Percentiles rank a stretch among this genome's conserved stretches.
Evolutionary conservation across 2,329 filamentous ascomycete genomes (phyloP).

Genomic region (Colletotrichum sp.): DNA sequence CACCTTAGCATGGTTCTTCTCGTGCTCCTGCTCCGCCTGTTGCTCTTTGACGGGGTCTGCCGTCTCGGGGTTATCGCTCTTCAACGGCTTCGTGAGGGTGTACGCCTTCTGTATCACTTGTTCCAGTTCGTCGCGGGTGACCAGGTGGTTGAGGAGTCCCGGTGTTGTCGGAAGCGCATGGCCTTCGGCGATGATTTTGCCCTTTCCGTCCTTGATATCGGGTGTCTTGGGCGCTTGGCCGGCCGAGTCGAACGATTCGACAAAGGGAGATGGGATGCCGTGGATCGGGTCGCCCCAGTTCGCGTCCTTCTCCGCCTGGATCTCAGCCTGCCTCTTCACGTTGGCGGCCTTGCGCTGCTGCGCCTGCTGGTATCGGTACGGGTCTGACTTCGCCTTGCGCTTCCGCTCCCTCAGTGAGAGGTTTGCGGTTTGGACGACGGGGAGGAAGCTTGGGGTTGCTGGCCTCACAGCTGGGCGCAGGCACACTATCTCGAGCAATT

Average conservation of each 20-base stretch:
- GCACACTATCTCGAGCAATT: conserved; percentile 53
- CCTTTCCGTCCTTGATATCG: conserved; percentile 44
- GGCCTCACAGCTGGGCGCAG: conserved; percentile 57
- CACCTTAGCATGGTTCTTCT: conserved; percentile 68
- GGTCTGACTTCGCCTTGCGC: conserved; percentile 74
- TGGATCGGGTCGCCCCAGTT: conserved; percentile 79
- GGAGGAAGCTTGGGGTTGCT: conserved; percentile 55
- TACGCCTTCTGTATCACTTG: conserved; percentile 71
- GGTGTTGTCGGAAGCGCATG: conserved; percentile 51
- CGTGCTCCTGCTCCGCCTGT: conserved; percentile 46
- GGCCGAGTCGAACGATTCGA: conserved; percentile 78
- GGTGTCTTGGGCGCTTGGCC: conserved; percentile 48
- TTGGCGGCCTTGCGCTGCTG: conserved; percentile 86
- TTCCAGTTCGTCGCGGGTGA: conserved; percentile 71
- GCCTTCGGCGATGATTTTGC: conserved; percentile 42
- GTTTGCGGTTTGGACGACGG: conserved; percentile 69
- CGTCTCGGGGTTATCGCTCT: conserved; percentile 33
- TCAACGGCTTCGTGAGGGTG: conserved; percentile 66
- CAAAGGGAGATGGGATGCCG: conserved; percentile 80
- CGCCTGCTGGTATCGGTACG: conserved; percentile 81
- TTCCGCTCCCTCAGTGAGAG: conserved; percentile 68
- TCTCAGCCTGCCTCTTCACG: conserved; percentile 72
- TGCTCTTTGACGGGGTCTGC: conserved; percentile 46
- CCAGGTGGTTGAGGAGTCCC: conserved; percentile 75
- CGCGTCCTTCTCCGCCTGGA: conserved; percentile 68